These are phyloP conservation scores for Selenicereus undatus DNA, from an alignment of 148 eudicot species.

Conservation along the genomic window DNA sequence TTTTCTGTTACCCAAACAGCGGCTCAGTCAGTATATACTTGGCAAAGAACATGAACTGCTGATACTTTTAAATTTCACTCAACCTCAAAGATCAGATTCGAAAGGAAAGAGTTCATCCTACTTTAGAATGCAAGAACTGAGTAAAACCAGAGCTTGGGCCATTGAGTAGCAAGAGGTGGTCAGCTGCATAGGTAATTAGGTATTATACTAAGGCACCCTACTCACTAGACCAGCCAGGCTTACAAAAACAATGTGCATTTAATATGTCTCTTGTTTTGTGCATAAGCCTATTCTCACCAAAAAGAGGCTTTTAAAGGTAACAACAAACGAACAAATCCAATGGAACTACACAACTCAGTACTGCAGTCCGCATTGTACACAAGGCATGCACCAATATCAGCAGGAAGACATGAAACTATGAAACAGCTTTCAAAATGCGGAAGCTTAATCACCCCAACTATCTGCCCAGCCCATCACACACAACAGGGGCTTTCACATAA, in stretches of 20 bases:
- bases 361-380: background rate
- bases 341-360: background rate
- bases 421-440: too few species aligned
- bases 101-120: background rate
- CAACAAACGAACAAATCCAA: background rate
- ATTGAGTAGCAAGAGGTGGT: background rate
- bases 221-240: background rate
- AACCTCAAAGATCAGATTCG: background rate
- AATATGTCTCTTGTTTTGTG: background rate
- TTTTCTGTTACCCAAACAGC: conserved; percentile 50
- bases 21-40: conserved; percentile 1
- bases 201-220: background rate
- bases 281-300: background rate
- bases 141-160: background rate
- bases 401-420: too few species aligned
- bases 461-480: too few species aligned
- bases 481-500: too few species aligned
- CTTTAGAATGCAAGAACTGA: background rate
- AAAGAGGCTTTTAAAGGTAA: background rate
- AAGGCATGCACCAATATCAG: too few species aligned
- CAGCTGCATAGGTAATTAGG: too few species aligned
- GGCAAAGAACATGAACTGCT: background rate
- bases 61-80: background rate
- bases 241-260: background rate
- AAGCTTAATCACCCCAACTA: too few species aligned